Evolutionary conservation across 805 yeast genomes (phyloP), one percentile per base, ranked within the genome.

Genomic region (Metschnikowia matae): DNA sequence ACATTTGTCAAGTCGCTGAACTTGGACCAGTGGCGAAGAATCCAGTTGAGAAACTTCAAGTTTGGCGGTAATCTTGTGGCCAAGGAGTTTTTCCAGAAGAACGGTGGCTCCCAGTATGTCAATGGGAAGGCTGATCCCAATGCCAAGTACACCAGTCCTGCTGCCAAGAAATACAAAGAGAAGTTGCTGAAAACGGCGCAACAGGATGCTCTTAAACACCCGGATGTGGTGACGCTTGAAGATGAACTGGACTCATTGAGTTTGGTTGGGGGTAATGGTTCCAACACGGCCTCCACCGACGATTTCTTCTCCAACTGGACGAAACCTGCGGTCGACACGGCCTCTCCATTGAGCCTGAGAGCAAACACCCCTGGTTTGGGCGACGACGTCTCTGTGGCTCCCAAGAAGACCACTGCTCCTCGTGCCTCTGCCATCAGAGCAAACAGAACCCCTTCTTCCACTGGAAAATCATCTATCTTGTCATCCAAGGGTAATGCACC

Each of bases 241-340:
- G 99, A 92, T 67, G 92, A 92, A 56, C 94, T 92, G 67, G 78
- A 94, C 55, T 56, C 63, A 40, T 49, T 64, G 42, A 49, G 51
- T 44, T 62, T 59, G 44, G 67, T 74, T 13, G 65, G 70, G 7
- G 61, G 67, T 17, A 54, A 63, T 14, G 66, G 76, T 17, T 66
- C 74, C 17, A 65, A 65, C 29, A 69, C 70, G 20, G 77, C 73
- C 43, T 74, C 81, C 31, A 78, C 78, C 23, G 96, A 90, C 67
- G 97, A 89, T 68, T 94, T 94, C 67, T 94, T 94, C 70, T 80
- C 94, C 48, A 85, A 83, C 64, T 91, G 96, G 94, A 89, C 88
- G 51, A 89, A 89, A 62, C 89, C 96, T n/a, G 69, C 74, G 40
- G 68, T 77, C 23, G 68, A 79, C 15, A 69, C 84, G 4, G 71